Conservation (phyloP, 1,139 yeast genomes). For the Trichomonascaceae sp. region DNA sequence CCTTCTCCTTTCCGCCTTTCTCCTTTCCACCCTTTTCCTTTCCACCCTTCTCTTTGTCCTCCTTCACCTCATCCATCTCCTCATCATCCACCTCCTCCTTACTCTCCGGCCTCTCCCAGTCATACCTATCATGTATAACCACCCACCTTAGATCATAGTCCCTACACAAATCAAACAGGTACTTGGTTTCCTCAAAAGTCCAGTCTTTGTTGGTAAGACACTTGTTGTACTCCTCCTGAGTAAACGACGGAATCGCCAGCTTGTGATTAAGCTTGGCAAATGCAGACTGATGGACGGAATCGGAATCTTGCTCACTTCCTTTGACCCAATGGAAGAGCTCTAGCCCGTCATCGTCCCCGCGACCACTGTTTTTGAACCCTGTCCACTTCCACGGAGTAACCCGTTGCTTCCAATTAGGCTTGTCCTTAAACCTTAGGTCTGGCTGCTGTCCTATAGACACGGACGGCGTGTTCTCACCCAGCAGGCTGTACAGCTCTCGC, state of each 20-base stretch:
- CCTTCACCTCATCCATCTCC: slow-evolving; percentile 4
- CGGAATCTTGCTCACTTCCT: slow-evolving; percentile 36
- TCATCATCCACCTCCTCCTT: slow-evolving; percentile 6
- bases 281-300: slow-evolving; percentile 16
- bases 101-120: slow-evolving; percentile 19
- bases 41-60: slow-evolving; percentile 2
- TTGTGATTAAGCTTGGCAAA: slow-evolving; percentile 67
- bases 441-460: slow-evolving; percentile 38
- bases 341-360: slow-evolving; percentile 31
- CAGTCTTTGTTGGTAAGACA: slow-evolving; percentile 34
- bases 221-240: slow-evolving; percentile 48
- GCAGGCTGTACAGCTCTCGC: slow-evolving; percentile 71
- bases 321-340: slow-evolving; percentile 76
- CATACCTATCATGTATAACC: slow-evolving; percentile 65
- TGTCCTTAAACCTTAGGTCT: slow-evolving; percentile 49
- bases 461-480: slow-evolving; percentile 92
- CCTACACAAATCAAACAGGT: slow-evolving; percentile 58
- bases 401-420: slow-evolving; percentile 44
- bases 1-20: slow-evolving; percentile 2
- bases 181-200: slow-evolving; percentile 66
- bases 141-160: slow-evolving; percentile 82
- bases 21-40: slow-evolving; percentile 2
- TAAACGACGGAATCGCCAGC: slow-evolving; percentile 57
- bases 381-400: slow-evolving; percentile 76
- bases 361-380: slow-evolving; percentile 44